Evolutionary conservation across 2,329 filamentous ascomycete genomes (phyloP).

Genomic region (Cercospora nicotianae): DNA sequence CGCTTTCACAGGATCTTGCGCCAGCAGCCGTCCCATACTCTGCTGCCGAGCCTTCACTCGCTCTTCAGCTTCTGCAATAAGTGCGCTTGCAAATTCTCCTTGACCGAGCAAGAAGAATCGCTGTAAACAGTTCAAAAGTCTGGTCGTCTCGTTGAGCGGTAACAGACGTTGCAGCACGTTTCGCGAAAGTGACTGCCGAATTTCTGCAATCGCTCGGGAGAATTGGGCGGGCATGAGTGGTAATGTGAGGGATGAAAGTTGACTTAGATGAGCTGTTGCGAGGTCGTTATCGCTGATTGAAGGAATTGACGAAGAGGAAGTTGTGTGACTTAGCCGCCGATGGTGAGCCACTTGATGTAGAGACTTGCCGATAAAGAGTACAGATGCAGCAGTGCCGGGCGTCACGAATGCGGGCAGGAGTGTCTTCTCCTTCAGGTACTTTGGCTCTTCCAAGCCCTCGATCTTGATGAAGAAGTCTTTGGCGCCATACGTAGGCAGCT

Average conservation of each 20-base stretch:
- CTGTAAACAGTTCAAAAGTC: conserved; percentile 73
- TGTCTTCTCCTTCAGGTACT: conserved; percentile 58
- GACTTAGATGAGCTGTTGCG: conserved; percentile 66
- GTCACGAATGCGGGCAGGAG: conserved; percentile 80
- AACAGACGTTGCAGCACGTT: conserved; percentile 81
- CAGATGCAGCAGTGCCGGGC: conserved; percentile 70
- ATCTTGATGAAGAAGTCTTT: conserved; percentile 79
- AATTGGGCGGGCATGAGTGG: conserved; percentile 74
- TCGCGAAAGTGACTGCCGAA: conserved; percentile 77
- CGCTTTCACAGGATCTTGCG: conserved; percentile 53
- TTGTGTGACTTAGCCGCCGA: conserved; percentile 19
- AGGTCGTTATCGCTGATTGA: conserved; percentile 54
- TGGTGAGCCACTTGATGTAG: conserved; percentile 72
- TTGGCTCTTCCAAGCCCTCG: conserved; percentile 35
- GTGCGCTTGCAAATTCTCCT: conserved; percentile 85
- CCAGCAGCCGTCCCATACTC: conserved; percentile 55
- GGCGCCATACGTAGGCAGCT: conserved; percentile 71
- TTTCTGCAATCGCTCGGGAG: conserved; percentile 69
- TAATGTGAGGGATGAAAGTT: conserved; percentile 67
- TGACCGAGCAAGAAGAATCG: conserved; percentile 85
- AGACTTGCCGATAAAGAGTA: conserved; percentile 87
- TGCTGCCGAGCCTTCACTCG: conserved; percentile 72
- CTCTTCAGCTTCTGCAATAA: conserved; percentile 82
- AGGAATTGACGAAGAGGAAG: conserved; percentile 9
- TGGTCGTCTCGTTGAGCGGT: conserved; percentile 72